Conservation (phyloP, 345 rosid species). For the Ceriops tagal region DNA sequence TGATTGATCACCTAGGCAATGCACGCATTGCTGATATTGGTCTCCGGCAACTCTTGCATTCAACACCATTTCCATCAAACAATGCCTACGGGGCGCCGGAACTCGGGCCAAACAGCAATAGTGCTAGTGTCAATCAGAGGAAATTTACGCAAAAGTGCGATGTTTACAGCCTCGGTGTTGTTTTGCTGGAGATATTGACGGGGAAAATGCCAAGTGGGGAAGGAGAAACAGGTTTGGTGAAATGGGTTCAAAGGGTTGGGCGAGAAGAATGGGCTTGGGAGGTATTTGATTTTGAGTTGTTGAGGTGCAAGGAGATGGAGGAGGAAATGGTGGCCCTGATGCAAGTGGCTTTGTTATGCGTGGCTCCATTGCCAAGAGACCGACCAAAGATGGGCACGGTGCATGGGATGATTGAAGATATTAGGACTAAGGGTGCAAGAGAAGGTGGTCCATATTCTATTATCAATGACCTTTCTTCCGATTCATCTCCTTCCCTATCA, state of each 20-base stretch:
- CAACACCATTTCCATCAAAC: constrained; percentile 13
- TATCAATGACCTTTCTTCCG: constrained; percentile 29
- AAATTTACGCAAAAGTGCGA: constrained; percentile 35
- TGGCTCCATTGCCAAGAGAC: constrained; percentile 37
- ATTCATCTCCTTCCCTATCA: constrained; percentile 38
- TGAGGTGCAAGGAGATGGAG: constrained; percentile 31
- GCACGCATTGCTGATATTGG: constrained; percentile 38
- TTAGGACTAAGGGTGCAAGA: constrained; percentile 23
- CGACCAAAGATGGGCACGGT: constrained; percentile 43
- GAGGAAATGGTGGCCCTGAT: constrained; percentile 37
- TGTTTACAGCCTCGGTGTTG: constrained; percentile 42
- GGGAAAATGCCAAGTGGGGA: constrained; percentile 38
- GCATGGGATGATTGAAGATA: constrained; percentile 36
- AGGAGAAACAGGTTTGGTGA: constrained; percentile 36
- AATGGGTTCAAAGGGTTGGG: constrained; percentile 33
- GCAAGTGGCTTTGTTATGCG: constrained; percentile 42
- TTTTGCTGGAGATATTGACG: constrained; percentile 37
- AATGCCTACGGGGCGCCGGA: constrained; percentile 34
- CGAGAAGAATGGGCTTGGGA: constrained; percentile 31
- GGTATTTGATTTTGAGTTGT: constrained; percentile 43
- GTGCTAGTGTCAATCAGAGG: constrained; percentile 3
- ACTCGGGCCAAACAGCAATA: constrained; percentile 14
- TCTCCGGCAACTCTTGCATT: constrained; percentile 29
- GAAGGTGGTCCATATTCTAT: constrained; percentile 17
- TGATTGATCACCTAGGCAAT: constrained; percentile 27